These are phyloP conservation scores for Lepiota brunneoincarnata DNA, from an alignment of 768 basidiomycete genomes.

Conservation along the genomic window DNA sequence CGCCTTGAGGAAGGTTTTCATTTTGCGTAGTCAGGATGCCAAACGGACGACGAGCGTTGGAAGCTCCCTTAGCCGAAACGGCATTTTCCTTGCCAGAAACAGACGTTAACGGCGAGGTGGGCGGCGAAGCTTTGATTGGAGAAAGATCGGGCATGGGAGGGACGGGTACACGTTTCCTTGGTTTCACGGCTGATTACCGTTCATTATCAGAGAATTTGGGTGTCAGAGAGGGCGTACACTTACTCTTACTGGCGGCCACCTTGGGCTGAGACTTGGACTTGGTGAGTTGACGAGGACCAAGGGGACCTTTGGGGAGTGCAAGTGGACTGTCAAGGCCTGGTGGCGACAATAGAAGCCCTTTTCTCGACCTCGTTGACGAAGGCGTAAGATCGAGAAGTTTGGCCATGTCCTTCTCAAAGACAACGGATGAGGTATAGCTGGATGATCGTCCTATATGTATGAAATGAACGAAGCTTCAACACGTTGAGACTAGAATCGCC, in stretches of 20 bases:
- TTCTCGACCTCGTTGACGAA: slow-evolving; percentile 28
- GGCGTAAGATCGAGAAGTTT: slow-evolving; percentile 35
- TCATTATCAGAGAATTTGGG: not conserved
- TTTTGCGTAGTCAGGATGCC: slow-evolving; percentile 13
- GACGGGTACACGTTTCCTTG: slow-evolving; percentile 35
- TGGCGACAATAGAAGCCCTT: slow-evolving; percentile 28
- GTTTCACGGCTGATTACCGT: slow-evolving; percentile 22
- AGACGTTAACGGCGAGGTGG: slow-evolving; percentile 31
- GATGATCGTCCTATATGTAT: slow-evolving; percentile 39
- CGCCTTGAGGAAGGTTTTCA: slow-evolving; percentile 10
- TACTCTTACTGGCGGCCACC: slow-evolving; percentile 35
- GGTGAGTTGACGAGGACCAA: slow-evolving; percentile 20
- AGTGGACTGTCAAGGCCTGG: slow-evolving; percentile 29
- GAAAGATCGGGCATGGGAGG: slow-evolving; percentile 39
- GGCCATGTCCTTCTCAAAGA: slow-evolving; percentile 48
- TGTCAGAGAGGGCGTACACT: slow-evolving; percentile 11
- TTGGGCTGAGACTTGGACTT: slow-evolving; percentile 47
- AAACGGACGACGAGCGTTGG: slow-evolving; percentile 9
- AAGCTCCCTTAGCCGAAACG: slow-evolving; percentile 24
- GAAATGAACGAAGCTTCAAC: slow-evolving; percentile 3
- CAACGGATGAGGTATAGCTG: slow-evolving; percentile 43
- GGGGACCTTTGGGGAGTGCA: slow-evolving; percentile 15
- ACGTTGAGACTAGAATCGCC: slow-evolving; percentile 17
- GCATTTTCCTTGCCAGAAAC: slow-evolving; percentile 40
- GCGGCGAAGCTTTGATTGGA: slow-evolving; percentile 55